phyloP scores from a whole-genome alignment of 2,329 filamentous ascomycete genomes.

The Sphaerulina vaccinii region DNA sequence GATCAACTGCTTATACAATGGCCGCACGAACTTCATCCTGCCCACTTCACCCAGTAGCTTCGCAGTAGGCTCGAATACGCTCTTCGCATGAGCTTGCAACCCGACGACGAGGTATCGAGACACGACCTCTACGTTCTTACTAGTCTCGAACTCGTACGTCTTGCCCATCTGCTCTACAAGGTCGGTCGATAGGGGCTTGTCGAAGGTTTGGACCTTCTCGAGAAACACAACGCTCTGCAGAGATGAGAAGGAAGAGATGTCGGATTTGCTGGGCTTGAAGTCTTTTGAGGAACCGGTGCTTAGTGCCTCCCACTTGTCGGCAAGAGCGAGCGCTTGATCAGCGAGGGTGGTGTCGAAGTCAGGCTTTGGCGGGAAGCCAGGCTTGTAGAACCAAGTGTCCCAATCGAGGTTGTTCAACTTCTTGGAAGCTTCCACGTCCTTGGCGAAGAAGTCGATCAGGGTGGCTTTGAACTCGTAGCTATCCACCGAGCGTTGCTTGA shows the following conservation, averaged over 20 bases:
- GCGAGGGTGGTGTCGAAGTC: conserved; percentile 86
- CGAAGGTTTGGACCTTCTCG: conserved; percentile 70
- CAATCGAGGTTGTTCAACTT: conserved; percentile 77
- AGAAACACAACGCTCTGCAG: conserved; percentile 93
- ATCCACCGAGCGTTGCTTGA: conserved; percentile 82
- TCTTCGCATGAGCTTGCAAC: conserved; percentile 68
- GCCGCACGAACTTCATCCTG: conserved; percentile 95
- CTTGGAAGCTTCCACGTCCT: conserved; percentile 60
- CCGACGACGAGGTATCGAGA: conserved; percentile 77
- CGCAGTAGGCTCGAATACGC: conserved; percentile 68
- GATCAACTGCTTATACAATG: conserved; percentile 74
- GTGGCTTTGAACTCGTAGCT: conserved; percentile 92
- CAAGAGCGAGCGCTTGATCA: conserved; percentile 78
- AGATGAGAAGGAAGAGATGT: conserved; percentile 72
- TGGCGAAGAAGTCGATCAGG: conserved; percentile 78
- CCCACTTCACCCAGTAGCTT: conserved; percentile 79
- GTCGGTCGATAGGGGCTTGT: conserved; percentile 60
- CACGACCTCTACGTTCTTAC: conserved; percentile 82
- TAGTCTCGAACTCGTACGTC: conserved; percentile 70
- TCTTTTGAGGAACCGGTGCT: conserved; percentile 32
- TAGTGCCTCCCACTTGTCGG: conserved; percentile 72
- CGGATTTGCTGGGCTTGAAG: conserved; percentile 63
- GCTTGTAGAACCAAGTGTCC: conserved; percentile 85
- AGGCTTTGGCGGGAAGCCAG: conserved; percentile 86
- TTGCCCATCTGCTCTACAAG: conserved; percentile 71